Conservation (phyloP, 2,329 filamentous ascomycete genomes). For the Calonectria crousiana region DNA sequence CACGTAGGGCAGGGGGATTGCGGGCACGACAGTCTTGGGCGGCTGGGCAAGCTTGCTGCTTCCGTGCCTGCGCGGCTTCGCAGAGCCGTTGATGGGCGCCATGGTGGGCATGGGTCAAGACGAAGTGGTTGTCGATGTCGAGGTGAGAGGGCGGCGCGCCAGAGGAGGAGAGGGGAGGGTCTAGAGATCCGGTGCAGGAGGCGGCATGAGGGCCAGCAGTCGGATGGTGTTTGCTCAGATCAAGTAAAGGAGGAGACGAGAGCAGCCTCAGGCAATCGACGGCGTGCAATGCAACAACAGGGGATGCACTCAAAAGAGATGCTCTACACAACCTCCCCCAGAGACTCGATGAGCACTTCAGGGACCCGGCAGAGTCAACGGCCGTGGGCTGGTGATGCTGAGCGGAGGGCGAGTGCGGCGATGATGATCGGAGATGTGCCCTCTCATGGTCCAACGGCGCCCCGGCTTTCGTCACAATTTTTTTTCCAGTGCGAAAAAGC, state of each 20-base stretch:
- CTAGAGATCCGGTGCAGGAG: slow-evolving; percentile 49
- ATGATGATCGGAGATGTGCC: slow-evolving; percentile 40
- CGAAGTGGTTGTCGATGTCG: slow-evolving; percentile 35
- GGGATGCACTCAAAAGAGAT: background rate
- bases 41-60: slow-evolving; percentile 46
- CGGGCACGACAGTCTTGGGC: slow-evolving; percentile 52
- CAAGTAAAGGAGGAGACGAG: background rate
- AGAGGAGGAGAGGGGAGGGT: slow-evolving; percentile 36
- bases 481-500: slow-evolving; percentile 40
- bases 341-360: background rate
- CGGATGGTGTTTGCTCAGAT: background rate
- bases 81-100: slow-evolving; percentile 50
- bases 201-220: slow-evolving; percentile 47
- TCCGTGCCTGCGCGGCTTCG: slow-evolving; percentile 48
- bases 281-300: background rate
- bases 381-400: slow-evolving; percentile 16
- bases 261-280: slow-evolving; percentile 12
- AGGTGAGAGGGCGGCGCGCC: slow-evolving; percentile 27
- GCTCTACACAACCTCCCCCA: background rate
- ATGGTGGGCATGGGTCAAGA: slow-evolving; percentile 39
- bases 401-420: slow-evolving; percentile 18
- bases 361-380: background rate
- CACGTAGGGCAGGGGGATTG: slow-evolving; percentile 53
- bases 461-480: slow-evolving; percentile 48
- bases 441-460: slow-evolving; percentile 40